Percentiles rank a stretch among this genome's conserved stretches.
Evolutionary conservation across 2,329 filamentous ascomycete species (phyloP).

Genomic region (Pestalotiopsis sp.): DNA sequence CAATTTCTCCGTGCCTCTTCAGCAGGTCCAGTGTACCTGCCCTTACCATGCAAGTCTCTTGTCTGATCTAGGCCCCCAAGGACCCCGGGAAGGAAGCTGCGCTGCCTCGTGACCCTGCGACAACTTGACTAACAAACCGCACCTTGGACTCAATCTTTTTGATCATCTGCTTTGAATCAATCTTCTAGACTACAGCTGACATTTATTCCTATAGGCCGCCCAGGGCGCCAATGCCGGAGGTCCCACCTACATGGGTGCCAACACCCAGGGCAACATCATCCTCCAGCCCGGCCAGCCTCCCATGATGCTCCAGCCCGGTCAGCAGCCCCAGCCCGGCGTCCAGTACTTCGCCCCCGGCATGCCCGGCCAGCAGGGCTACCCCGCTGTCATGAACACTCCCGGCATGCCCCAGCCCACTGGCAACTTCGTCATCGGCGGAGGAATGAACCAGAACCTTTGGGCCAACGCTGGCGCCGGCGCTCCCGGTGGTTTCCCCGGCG

Average conservation of each 20-base stretch:
- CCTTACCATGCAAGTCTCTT: constrained; percentile 41
- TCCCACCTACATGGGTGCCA: not conserved
- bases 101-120: not conserved
- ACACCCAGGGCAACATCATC: not conserved
- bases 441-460: not conserved
- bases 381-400: constrained; percentile 6
- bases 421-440: not conserved
- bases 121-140: not conserved
- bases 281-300: constrained; percentile 11
- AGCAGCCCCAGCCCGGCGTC: constrained; percentile 19
- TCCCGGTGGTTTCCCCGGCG: constrained; percentile 7
- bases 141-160: constrained; percentile 15
- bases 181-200: not conserved
- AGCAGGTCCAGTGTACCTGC: constrained; percentile 14
- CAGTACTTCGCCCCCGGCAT: constrained; percentile 10
- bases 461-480: constrained; percentile 18
- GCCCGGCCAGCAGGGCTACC: constrained; percentile 3
- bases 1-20: not conserved
- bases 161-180: not conserved
- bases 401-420: constrained; percentile 6
- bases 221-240: not conserved
- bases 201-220: not conserved
- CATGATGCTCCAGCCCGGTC: constrained; percentile 18
- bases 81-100: not conserved
- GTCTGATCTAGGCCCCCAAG: not conserved